phyloP scores from a whole-genome alignment of 1,139 yeast genomes.

The Meyerozyma elateridarum region DNA sequence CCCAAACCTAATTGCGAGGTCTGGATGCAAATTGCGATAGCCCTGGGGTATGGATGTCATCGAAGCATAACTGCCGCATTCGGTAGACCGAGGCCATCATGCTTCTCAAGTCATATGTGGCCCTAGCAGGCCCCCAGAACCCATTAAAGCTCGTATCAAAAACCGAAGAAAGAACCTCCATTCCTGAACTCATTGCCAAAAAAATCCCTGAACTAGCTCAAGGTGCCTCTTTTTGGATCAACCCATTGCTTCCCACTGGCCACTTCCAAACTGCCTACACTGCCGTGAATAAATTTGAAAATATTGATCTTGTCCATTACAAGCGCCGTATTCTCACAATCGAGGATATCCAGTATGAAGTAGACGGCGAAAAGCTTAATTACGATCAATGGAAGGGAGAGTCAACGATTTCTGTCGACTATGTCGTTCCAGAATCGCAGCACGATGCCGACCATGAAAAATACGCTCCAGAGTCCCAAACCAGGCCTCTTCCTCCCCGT shows the following conservation, averaged over 20 bases:
- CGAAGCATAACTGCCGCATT: not conserved
- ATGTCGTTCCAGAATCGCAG: conserved; percentile 23
- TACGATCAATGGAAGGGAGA: conserved; percentile 42
- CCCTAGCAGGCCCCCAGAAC: conserved; percentile 20
- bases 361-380: conserved; percentile 26
- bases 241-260: conserved; percentile 38
- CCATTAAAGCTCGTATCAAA: conserved; percentile 24
- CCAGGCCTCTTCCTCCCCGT: conserved; percentile 37
- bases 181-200: conserved; percentile 24
- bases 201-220: conserved; percentile 28
- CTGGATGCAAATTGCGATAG: no score
- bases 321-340: conserved; percentile 33
- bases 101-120: conserved; percentile 23
- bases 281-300: conserved; percentile 35
- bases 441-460: conserved; percentile 22
- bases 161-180: conserved; percentile 14
- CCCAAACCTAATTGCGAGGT: no score
- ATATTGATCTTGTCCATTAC: conserved; percentile 32
- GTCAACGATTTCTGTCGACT: conserved; percentile 38
- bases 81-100: not conserved
- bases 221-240: conserved; percentile 31
- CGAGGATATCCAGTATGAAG: conserved; percentile 25
- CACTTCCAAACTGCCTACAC: conserved; percentile 47
- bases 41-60: no score
- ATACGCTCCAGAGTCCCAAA: conserved; percentile 32